Conservation (phyloP, 208 protist species). For the Acanthamoeba castellanii region DNA sequence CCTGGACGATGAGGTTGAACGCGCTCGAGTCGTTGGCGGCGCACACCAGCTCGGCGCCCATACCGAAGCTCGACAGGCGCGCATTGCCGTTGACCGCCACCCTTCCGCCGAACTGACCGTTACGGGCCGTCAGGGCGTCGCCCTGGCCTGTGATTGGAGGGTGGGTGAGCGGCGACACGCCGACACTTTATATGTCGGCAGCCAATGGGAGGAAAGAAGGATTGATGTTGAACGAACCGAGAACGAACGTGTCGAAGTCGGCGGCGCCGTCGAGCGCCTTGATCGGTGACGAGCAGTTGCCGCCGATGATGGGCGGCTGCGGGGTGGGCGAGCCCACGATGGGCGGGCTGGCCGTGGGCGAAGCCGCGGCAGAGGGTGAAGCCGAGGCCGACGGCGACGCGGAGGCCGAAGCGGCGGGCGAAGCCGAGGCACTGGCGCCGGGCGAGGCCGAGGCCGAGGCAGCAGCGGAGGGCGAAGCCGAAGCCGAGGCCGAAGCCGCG, state of each 20-base stretch:
- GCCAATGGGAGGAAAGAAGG: no score
- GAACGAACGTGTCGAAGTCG: background rate
- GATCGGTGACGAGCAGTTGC: background rate
- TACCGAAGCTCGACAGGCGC: background rate
- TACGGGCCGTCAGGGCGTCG: background rate
- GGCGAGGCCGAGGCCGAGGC: no score
- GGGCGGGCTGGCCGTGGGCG: background rate
- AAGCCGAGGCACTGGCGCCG: background rate
- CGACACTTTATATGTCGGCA: no score
- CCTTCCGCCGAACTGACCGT: background rate
- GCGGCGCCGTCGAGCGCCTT: background rate
- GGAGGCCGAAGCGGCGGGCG: background rate
- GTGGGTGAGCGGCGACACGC: no score
- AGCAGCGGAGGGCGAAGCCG: no score
- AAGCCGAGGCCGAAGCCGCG: background rate
- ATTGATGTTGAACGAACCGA: background rate
- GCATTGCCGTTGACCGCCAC: background rate
- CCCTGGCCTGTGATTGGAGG: no score
- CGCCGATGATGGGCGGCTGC: background rate
- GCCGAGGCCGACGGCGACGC: background rate
- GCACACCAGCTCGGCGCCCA: background rate
- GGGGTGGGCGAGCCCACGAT: background rate
- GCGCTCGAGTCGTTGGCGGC: background rate
- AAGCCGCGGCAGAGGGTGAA: background rate
- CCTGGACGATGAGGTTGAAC: background rate